phyloP scores from a whole-genome alignment of 768 basidiomycete genomes.

The Russula sp. region DNA sequence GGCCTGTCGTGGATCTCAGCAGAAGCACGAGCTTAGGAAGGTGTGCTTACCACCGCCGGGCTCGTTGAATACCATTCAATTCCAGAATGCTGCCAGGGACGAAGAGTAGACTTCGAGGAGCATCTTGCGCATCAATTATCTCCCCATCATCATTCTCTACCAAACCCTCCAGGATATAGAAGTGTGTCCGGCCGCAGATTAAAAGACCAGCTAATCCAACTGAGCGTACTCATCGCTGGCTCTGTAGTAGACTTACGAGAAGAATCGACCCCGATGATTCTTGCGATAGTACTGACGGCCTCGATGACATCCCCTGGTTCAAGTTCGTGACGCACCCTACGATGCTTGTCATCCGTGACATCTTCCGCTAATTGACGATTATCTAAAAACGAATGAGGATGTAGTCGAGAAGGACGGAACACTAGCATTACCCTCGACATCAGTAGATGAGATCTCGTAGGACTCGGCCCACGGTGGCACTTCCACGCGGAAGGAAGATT shows the following conservation, averaged over 20 bases:
- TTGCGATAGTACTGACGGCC: conserved; percentile 77
- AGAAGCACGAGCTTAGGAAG: background rate
- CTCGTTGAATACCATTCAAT: conserved; percentile 70
- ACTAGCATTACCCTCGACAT: conserved; percentile 47
- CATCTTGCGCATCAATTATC: conserved; percentile 82
- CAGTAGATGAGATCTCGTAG: conserved; percentile 60
- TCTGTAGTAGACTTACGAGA: conserved; percentile 53
- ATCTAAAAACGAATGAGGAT: conserved; percentile 30
- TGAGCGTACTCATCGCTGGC: background rate
- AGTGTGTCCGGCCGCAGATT: conserved; percentile 76
- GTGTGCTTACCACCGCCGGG: conserved; percentile 66
- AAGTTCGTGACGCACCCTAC: conserved; percentile 78
- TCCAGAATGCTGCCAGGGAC: conserved; percentile 83
- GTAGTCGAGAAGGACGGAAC: background rate
- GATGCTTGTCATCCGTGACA: conserved; percentile 81
- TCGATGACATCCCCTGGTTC: conserved; percentile 89
- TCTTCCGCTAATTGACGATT: conserved; percentile 62
- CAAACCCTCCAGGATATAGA: conserved; percentile 89
- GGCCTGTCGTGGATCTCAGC: conserved; percentile 42
- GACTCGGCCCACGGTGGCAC: conserved; percentile 70
- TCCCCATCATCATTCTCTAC: conserved; percentile 85
- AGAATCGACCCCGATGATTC: conserved; percentile 87
- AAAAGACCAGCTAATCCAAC: conserved; percentile 64
- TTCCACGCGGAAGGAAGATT: conserved; percentile 48
- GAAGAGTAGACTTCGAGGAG: conserved; percentile 72